Conservation (phyloP, 1,284 basidiomycete species). For the Austropuccinia psidii region DNA sequence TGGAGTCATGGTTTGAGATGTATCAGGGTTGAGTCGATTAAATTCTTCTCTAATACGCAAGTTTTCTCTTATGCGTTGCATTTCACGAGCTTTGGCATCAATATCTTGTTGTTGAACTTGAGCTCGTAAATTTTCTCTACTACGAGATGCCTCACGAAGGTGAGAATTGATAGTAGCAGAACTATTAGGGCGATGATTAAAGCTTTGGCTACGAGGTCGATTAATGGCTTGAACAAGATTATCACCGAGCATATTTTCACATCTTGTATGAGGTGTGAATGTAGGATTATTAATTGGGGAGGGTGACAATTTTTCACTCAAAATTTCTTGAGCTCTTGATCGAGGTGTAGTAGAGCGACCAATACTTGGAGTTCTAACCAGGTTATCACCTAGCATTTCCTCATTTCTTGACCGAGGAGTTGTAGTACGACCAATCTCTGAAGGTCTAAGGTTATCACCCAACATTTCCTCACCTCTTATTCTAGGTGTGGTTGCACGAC, state of each 20-base stretch:
- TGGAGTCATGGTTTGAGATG: slow-evolving; percentile 18
- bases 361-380: background rate
- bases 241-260: too few relatives aligned
- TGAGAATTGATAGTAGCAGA: slow-evolving; percentile 10
- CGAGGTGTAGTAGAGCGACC: background rate
- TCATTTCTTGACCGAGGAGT: background rate
- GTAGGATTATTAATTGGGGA: too few relatives aligned
- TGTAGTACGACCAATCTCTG: too few relatives aligned
- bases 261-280: background rate
- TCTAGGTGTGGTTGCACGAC: background rate
- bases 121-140: slow-evolving; percentile 13
- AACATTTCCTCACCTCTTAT: slow-evolving; percentile 8
- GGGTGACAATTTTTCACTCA: background rate
- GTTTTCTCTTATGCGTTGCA: slow-evolving; percentile 11
- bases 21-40: background rate
- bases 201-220: slow-evolving; percentile 2
- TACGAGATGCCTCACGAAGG: slow-evolving; percentile 10
- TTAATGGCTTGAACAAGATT: too few relatives aligned
- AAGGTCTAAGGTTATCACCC: slow-evolving; percentile 14
- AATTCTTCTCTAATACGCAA: slow-evolving; percentile 13
- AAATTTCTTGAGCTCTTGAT: slow-evolving; percentile 12
- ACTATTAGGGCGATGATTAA: background rate
- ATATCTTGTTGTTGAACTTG: background rate
- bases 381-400: slow-evolving; percentile 14
- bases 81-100: background rate